phyloP scores from a whole-genome alignment of 345 rosid species.

The Salix viminalis region DNA sequence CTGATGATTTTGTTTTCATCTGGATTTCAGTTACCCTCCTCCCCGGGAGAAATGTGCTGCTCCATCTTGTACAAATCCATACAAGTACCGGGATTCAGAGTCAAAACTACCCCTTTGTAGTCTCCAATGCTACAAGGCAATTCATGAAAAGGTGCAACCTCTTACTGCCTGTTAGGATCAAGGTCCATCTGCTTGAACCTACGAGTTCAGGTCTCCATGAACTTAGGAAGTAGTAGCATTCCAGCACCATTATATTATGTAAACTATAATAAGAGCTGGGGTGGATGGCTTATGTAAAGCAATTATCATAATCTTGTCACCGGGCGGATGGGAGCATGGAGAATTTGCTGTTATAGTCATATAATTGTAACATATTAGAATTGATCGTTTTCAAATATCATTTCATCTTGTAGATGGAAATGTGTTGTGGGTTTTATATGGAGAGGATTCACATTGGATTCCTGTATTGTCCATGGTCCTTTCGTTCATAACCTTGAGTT shows the following conservation, averaged over 20 bases:
- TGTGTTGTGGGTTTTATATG: neutral
- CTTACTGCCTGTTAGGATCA: constrained; percentile 10
- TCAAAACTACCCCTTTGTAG: constrained; percentile 28
- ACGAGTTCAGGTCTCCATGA: neutral
- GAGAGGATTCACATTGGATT: neutral
- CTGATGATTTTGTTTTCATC: neutral
- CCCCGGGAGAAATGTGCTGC: constrained; percentile 25
- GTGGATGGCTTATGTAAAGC: neutral
- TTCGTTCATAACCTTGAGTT: neutral
- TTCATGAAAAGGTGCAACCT: constrained; percentile 6
- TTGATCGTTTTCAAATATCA: neutral
- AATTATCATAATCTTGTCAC: too few species aligned
- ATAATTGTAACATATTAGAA: neutral
- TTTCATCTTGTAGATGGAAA: too few species aligned
- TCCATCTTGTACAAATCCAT: constrained; percentile 22
- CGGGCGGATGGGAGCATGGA: neutral
- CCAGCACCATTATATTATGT: too few species aligned
- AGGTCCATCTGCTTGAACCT: neutral
- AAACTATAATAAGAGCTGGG: neutral
- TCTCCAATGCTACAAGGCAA: constrained; percentile 21
- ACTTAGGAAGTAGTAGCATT: neutral
- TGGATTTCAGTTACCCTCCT: constrained; percentile 23
- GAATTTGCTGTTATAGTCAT: neutral
- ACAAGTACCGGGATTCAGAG: constrained; percentile 25
- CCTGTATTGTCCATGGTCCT: neutral